Evolutionary conservation across 139 green algal genomes (phyloP), one percentile per base, ranked within the genome.

Genomic region (Klebsormidium nitens): DNA sequence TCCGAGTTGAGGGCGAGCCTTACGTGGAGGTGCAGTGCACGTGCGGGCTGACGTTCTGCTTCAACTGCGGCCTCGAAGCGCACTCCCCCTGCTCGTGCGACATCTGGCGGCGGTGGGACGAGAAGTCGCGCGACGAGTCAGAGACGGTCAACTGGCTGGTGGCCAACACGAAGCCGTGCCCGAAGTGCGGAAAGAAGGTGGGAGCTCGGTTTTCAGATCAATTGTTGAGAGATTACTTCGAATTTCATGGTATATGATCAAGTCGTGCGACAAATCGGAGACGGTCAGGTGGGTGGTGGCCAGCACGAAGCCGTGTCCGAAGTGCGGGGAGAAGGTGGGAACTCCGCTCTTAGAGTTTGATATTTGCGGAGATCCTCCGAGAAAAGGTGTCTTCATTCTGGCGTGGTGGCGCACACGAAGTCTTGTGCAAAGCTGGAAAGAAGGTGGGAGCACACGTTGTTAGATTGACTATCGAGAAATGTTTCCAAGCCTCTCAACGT

Each of bases 271-370:
- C 38, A 91, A 95, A 73, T 92, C 78, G 60, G 91, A 97, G 76
- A 96, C 91, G 66, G 67, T 87, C 26, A 74, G 71, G n/a, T 82
- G 71, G 50, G 39, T 73, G 26, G 62, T 44, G 11, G 71, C 87
- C 62, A 88, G 92, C 84, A 93, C 89, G 57, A 95, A 95, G 81
- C 83, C 88, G 1, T 96, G 90, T 77, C 90, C 90, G 34, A 95
- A 95, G 78, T 96, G 90, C 70, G 40, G 49, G 52, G 93, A 95
- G 62, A n/a, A n/a, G n/a, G n/a, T n/a, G n/a, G n/a, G n/a, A n/a
- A n/a, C n/a, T n/a, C n/a, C n/a, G n/a, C n/a, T n/a, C n/a, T n/a
- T n/a, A n/a, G n/a, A n/a, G n/a, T n/a, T n/a, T n/a, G n/a, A n/a
- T n/a, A n/a, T n/a, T n/a, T n/a, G n/a, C n/a, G n/a, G n/a, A n/a